These are phyloP conservation scores for Myriosclerotinia scirpicola DNA, from an alignment of 2,329 filamentous ascomycete species.

Conservation along the genomic window DNA sequence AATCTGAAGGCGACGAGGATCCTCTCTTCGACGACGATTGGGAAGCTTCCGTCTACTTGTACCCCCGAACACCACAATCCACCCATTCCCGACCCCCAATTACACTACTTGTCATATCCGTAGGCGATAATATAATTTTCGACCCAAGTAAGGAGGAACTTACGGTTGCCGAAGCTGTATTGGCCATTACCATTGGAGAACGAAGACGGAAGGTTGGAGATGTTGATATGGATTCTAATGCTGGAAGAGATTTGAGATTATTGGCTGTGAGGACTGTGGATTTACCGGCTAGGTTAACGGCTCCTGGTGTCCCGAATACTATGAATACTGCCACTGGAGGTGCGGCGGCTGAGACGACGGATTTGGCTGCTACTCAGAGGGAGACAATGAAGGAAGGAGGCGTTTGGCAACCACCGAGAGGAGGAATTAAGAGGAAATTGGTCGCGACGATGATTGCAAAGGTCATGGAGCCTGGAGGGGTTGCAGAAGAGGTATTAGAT, in stretches of 20 bases:
- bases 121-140: slow-evolving; percentile 88
- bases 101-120: slow-evolving; percentile 84
- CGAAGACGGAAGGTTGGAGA: slow-evolving; percentile 34
- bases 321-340: slow-evolving; percentile 56
- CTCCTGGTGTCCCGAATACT: slow-evolving; percentile 66
- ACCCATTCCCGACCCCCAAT: slow-evolving; percentile 67
- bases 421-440: slow-evolving; percentile 74
- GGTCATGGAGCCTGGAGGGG: slow-evolving; percentile 73
- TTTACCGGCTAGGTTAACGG: slow-evolving; percentile 70
- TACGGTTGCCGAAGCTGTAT: slow-evolving; percentile 83
- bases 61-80: slow-evolving; percentile 44
- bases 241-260: slow-evolving; percentile 53
- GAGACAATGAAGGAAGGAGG: slow-evolving; percentile 63
- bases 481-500: slow-evolving; percentile 82
- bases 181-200: slow-evolving; percentile 78
- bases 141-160: slow-evolving; percentile 91
- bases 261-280: slow-evolving; percentile 72
- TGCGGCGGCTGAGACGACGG: slow-evolving; percentile 43
- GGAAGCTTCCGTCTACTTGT: slow-evolving; percentile 78
- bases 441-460: slow-evolving; percentile 74
- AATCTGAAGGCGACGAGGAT: slow-evolving; percentile 90
- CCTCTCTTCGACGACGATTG: slow-evolving; percentile 98
- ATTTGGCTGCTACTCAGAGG: slow-evolving; percentile 45
- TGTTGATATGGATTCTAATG: slow-evolving; percentile 46
- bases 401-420: slow-evolving; percentile 83